Base-by-base conservation (phyloP, 2,329 filamentous ascomycete genomes). In the Botrytis tulipae region DNA sequence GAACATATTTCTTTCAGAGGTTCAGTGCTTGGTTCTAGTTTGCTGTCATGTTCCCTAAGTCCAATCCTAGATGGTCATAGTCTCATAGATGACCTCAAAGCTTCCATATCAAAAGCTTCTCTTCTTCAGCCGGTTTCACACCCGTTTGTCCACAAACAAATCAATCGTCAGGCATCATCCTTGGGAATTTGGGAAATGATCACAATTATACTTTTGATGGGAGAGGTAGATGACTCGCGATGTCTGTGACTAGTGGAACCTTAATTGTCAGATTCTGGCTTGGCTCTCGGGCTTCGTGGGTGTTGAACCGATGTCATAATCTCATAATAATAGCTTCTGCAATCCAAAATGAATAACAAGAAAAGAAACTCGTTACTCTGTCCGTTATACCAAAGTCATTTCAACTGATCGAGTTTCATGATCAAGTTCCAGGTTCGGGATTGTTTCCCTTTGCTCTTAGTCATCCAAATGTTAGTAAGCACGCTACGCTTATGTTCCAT, bases 281-380 rank as follows among this genome's bases (percentile, higher is more conserved):
- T 35, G 32, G 10, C 63, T 66, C n/a, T 72, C 70, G 60, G 65
- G 61, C 75, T 20, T 75, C 74, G 32, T 72, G 74, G 35, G 74
- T 76, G 61, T 70, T 76, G 46, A 75, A 73, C 60, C 71, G 63
- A 72, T 62, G 54, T 73, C 18, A 77, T 18, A 57, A 77, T 70
- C 57, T 72, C 18, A 77, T 18, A 29, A 77, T 74, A 63, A 74
- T 40, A 12, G n/a, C 9, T 60, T 42, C 40, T 62, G 76, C 8
- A 60, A 77, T 62, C 25, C 70, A 35, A 1, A 76, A 76, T 16
- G 25, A 61, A 35, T 14, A 74, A 35, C 14, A 75, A 77, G 60
- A n/a, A 18, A 2, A 40, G 12, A 40, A 40, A 22, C 35, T 18
- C 37, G 12, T 18, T 35, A 8, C 22, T 62, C 14, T 14, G 35